Evolutionary conservation across 768 basidiomycete genomes (phyloP).

Genomic region (Lentinus tigrinus): DNA sequence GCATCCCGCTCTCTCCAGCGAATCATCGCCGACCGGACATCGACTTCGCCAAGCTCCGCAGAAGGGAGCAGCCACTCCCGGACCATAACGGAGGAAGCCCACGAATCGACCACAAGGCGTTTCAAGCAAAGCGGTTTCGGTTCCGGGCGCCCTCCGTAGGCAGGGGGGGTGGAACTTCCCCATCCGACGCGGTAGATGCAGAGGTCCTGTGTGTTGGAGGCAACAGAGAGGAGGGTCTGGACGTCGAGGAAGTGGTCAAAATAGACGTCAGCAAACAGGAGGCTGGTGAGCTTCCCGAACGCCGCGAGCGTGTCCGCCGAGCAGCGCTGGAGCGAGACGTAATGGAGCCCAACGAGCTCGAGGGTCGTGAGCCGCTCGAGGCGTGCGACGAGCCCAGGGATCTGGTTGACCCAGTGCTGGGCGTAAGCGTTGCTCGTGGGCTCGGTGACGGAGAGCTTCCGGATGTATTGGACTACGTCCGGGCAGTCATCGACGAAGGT

Average conservation of each 20-base stretch:
- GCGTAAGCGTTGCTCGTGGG: slow-evolving; percentile 6
- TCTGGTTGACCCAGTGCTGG: slow-evolving; percentile 15
- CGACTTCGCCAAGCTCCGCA: slow-evolving; percentile 1
- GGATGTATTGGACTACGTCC: slow-evolving; percentile 16
- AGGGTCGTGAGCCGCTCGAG: slow-evolving; percentile 8
- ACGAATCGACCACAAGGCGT: slow-evolving; percentile 16
- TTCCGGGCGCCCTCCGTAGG: background rate
- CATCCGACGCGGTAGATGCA: slow-evolving; percentile 17
- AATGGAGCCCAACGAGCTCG: slow-evolving; percentile 13
- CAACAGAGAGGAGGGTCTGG: slow-evolving; percentile 11
- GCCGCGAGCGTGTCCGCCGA: slow-evolving; percentile 1
- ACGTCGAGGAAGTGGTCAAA: slow-evolving; percentile 16
- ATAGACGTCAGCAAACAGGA: slow-evolving; percentile 18
- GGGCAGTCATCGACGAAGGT: slow-evolving; percentile 17
- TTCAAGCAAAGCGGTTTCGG: slow-evolving; percentile 1
- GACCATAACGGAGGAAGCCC: slow-evolving; percentile 11
- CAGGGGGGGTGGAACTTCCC: background rate
- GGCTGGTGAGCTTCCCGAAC: slow-evolving; percentile 6
- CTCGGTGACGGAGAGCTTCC: slow-evolving; percentile 22
- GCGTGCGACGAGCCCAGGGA: slow-evolving; percentile 8
- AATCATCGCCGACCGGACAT: slow-evolving; percentile 6
- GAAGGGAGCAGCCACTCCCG: slow-evolving; percentile 10
- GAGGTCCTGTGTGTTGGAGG: slow-evolving; percentile 5
- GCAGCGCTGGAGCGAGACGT: slow-evolving; percentile 7
- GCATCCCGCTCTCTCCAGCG: slow-evolving; percentile 15